phyloP scores from a whole-genome alignment of 1,284 basidiomycete species.

The Coniophora puteana region DNA sequence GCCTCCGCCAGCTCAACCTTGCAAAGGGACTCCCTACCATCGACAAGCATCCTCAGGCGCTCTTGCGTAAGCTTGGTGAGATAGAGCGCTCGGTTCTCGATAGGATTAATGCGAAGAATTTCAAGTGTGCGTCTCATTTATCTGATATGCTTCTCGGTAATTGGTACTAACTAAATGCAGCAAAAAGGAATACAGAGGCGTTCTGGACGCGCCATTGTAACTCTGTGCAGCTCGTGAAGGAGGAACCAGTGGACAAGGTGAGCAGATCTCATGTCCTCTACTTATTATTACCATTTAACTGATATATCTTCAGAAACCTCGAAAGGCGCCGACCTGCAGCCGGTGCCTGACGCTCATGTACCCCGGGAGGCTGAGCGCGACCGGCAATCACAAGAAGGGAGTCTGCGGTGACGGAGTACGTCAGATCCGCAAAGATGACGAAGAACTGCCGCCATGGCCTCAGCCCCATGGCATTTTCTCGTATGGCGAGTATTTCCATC shows the following conservation, averaged over 20 bases:
- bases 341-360: neutral
- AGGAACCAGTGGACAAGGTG: neutral
- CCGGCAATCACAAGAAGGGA: conserved; percentile 5
- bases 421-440: neutral
- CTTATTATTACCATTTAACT: too few species aligned
- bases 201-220: conserved; percentile 1
- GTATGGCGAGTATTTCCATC: neutral
- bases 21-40: neutral
- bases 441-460: neutral
- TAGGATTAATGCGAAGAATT: neutral
- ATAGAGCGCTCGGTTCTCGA: neutral
- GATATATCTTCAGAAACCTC: neutral
- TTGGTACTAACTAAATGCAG: neutral
- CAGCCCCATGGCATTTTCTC: conserved; percentile 1
- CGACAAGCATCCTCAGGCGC: neutral
- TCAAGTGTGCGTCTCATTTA: neutral
- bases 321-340: neutral
- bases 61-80: neutral
- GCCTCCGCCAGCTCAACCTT: neutral
- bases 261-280: neutral
- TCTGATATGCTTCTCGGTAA: neutral
- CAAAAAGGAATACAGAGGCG: conserved; percentile 1
- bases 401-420: conserved; percentile 2
- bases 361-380: neutral
- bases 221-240: neutral